Base-by-base conservation (phyloP, 2,329 filamentous ascomycete species). In the Pseudocercospora ulei region DNA sequence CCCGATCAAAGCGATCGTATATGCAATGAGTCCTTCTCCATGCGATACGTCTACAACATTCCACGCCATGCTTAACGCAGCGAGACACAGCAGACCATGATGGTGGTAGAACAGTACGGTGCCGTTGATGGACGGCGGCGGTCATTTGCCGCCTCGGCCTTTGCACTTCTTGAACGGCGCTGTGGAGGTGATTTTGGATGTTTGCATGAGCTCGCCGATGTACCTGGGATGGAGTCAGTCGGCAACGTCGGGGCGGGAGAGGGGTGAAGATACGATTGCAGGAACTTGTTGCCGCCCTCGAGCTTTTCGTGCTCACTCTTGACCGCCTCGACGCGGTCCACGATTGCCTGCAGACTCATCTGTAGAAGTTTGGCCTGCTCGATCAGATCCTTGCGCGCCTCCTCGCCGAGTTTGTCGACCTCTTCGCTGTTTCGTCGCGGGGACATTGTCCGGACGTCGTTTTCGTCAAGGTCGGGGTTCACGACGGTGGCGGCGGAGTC, bases 231-330 rank as follows among this genome's bases (percentile, higher is more conserved):
- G 3, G n/a, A 8, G 14, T 45, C 19, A 51, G 46, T 22, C 9
- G 9, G 5, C 9, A 35, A 38, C 24, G 29, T 22, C n/a, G 38
- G 23, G 19, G 30, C 24, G 22, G 35, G 24, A 28, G 2, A 17
- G 18, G 9, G 20, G 6, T 3, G 12, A 20, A 31, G 8, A 18
- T 22, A 70, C 67, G 67, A 70, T 63, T 96, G 88, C 31, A 98
- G 66, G 58, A 96, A 95, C 56, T 86, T 88, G 71, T 98, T 98
- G 62, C 95, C 87, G 62, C 75, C 90, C 63, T 96, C 87, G 38
- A 98, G 76, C 64, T 94, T 95, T 65, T 95, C 85, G 59, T 98
- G 87, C 59, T 96, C 88, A 53, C 82, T 80, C 62, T 86, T 84
- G 48, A 96, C 87, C 18, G 84, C 83, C 58, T 98, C 90, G 60